Conservation (phyloP, 1,284 basidiomycete genomes). For the Boletus sp. region DNA sequence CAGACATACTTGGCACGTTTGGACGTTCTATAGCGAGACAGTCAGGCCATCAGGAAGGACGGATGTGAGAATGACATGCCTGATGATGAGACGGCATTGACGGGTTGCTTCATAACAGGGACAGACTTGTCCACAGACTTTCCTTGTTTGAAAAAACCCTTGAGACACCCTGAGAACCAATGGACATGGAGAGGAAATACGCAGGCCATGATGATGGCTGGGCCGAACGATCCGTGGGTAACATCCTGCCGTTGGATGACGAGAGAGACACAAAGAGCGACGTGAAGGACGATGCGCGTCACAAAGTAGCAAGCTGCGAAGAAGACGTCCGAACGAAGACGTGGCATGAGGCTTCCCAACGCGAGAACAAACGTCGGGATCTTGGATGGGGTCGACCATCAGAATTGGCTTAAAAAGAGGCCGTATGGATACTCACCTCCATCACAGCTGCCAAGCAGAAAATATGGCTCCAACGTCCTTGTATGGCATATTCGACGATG, state of each 20-base stretch:
- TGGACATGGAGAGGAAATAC: conserved; percentile 55
- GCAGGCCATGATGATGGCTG: conserved; percentile 44
- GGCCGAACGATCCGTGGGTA: conserved; percentile 42
- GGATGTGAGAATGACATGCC: conserved; percentile 15
- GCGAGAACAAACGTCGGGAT: conserved; percentile 62
- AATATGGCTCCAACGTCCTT: conserved; percentile 46
- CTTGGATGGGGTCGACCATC: conserved; percentile 32
- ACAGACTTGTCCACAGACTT: conserved; percentile 9
- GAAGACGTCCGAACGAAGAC: conserved; percentile 50
- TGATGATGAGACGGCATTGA: background rate
- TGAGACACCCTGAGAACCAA: conserved; percentile 59
- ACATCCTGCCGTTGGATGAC: conserved; percentile 38
- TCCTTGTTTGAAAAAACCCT: conserved; percentile 50
- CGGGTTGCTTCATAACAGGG: conserved; percentile 8
- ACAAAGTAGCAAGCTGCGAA: conserved; percentile 58
- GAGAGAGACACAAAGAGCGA: conserved; percentile 44
- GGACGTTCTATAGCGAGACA: conserved; percentile 16
- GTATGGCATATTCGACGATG: conserved; percentile 50
- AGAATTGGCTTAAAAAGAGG: background rate
- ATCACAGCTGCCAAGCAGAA: conserved; percentile 54
- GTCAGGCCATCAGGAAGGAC: background rate
- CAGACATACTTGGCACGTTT: conserved; percentile 13
- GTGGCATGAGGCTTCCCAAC: conserved; percentile 50
- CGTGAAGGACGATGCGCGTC: conserved; percentile 57
- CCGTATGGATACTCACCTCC: conserved; percentile 47